phyloP scores from a whole-genome alignment of 2,329 filamentous ascomycete species.

The Zymoseptoria tritici region DNA sequence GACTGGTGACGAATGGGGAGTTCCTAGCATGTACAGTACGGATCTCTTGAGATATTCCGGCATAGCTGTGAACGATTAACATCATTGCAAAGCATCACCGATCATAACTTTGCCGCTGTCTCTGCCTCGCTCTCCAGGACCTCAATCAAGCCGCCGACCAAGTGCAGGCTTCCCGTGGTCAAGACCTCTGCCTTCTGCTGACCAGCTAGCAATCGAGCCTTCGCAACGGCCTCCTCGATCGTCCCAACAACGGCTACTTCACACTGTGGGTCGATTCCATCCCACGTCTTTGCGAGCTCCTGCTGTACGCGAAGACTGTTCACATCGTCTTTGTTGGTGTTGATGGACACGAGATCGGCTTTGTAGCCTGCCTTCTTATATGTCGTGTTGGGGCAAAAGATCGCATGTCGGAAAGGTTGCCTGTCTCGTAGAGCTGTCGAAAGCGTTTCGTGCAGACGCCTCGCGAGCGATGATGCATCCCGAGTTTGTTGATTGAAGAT shows the following conservation, averaged over 20 bases:
- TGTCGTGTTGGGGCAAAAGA: constrained; percentile 75
- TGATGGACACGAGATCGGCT: constrained; percentile 56
- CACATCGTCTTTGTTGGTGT: constrained; percentile 52
- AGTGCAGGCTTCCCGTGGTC: constrained; percentile 76
- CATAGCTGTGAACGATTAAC: neutral
- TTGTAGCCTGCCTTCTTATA: constrained; percentile 54
- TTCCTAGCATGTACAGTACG: neutral
- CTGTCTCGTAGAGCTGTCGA: constrained; percentile 31
- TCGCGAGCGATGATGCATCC: constrained; percentile 60
- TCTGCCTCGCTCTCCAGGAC: constrained; percentile 50
- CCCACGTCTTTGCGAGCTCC: constrained; percentile 56
- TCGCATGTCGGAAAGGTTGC: constrained; percentile 58
- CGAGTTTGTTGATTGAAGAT: constrained; percentile 93
- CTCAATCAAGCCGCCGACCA: constrained; percentile 72
- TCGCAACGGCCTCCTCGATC: constrained; percentile 61
- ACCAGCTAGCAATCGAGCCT: constrained; percentile 39
- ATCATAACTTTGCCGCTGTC: neutral
- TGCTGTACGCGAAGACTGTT: constrained; percentile 58
- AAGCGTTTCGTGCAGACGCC: constrained; percentile 54
- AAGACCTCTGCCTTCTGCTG: constrained; percentile 53
- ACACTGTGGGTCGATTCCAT: constrained; percentile 44
- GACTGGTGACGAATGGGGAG: neutral
- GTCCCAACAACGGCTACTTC: constrained; percentile 54
- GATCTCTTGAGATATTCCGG: neutral
- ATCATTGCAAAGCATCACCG: neutral